A percentile compares a stretch with the other conserved stretches of the same genome.
These are phyloP conservation scores for Naumovozyma castellii DNA, from an alignment of 805 yeast genomes.

Conservation along the genomic window DNA sequence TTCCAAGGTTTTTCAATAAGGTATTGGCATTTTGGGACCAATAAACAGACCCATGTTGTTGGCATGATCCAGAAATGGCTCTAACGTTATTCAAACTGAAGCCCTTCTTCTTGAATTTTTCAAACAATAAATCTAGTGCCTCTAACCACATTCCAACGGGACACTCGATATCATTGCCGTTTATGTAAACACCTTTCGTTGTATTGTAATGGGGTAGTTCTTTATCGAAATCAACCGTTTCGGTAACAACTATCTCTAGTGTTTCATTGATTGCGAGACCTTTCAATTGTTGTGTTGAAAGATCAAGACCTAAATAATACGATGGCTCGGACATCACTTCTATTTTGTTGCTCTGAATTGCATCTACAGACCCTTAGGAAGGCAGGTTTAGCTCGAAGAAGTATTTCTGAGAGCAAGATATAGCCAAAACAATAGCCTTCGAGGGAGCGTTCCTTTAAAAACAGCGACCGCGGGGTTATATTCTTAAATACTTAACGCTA, in stretches of 20 bases:
- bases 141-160: constrained; percentile 91
- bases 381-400: not conserved
- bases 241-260: constrained; percentile 46
- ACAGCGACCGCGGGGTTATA: too few relatives aligned
- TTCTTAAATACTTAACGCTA: too few relatives aligned
- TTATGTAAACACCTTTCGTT: constrained; percentile 60
- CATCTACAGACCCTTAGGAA: too few relatives aligned
- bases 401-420: not conserved
- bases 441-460: too few relatives aligned
- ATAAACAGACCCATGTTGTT: constrained; percentile 86
- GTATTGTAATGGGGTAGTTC: constrained; percentile 54
- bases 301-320: constrained; percentile 62
- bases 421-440: too few relatives aligned
- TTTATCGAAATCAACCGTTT: constrained; percentile 61
- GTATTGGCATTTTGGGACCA: constrained; percentile 49
- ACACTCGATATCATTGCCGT: constrained; percentile 51
- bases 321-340: not conserved
- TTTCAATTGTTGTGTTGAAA: constrained; percentile 85
- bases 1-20: constrained; percentile 33
- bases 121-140: constrained; percentile 59
- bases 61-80: constrained; percentile 78
- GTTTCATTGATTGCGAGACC: constrained; percentile 51
- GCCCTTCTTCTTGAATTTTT: constrained; percentile 37
- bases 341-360: too few relatives aligned
- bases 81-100: constrained; percentile 53